These are phyloP conservation scores for Talaromyces sp. DNA, from an alignment of 2,329 filamentous ascomycete species.

Conservation along the genomic window DNA sequence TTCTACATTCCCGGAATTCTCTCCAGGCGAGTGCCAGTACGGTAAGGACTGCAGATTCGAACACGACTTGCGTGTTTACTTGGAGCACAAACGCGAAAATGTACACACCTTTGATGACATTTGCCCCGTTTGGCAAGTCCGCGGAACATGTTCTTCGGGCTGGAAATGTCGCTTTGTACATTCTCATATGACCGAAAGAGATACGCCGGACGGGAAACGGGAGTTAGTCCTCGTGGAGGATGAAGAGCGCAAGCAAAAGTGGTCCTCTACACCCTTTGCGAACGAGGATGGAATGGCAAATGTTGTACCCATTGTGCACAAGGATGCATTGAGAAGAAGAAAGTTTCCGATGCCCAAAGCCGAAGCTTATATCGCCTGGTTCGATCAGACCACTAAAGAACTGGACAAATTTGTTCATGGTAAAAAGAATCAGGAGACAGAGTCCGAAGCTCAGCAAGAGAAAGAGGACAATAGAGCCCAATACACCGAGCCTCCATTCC, in stretches of 20 bases:
- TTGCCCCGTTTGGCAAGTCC: conserved; percentile 74
- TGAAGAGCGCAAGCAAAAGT: conserved; percentile 42
- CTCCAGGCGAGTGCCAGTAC: conserved; percentile 67
- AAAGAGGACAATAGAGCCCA: conserved; percentile 68
- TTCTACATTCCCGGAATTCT: conserved; percentile 70
- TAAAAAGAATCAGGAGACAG: conserved; percentile 28
- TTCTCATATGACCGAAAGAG: conserved; percentile 78
- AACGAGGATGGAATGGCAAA: conserved; percentile 66
- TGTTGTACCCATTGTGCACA: conserved; percentile 62
- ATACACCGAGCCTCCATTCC: conserved; percentile 80
- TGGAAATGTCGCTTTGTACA: conserved; percentile 92
- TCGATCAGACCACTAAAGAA: conserved; percentile 58
- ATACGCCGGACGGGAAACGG: conserved; percentile 71
- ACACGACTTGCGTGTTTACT: conserved; percentile 80
- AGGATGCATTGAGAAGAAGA: conserved; percentile 69
- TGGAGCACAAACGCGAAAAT: conserved; percentile 78
- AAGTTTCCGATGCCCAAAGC: conserved; percentile 65
- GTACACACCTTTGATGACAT: conserved; percentile 68
- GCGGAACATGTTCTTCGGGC: conserved; percentile 72
- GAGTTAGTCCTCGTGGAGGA: conserved; percentile 69
- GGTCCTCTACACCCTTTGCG: conserved; percentile 20
- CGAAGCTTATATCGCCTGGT: conserved; percentile 71
- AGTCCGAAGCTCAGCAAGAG: conserved; percentile 20
- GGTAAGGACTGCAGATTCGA: conserved; percentile 75
- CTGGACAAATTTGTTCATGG: conserved; percentile 47